Percentiles rank a stretch among this genome's conserved stretches.
These are phyloP conservation scores for Sphaerulina musiva DNA, from an alignment of 2,329 filamentous ascomycete species.

Conservation along the genomic window DNA sequence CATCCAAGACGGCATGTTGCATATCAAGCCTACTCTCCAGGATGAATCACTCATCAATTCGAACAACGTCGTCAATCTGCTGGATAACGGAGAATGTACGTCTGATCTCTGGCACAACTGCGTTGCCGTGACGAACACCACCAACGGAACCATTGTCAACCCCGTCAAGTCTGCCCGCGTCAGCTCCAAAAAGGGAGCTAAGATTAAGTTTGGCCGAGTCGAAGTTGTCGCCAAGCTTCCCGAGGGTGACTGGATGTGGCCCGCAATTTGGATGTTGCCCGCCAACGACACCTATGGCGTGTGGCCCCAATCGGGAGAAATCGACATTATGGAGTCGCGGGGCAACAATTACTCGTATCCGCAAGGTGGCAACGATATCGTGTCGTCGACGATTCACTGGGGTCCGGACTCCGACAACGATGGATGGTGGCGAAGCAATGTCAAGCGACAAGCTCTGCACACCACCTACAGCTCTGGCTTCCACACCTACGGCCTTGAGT, in stretches of 20 bases:
- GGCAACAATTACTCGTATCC: slow-evolving; percentile 74
- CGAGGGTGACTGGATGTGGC: slow-evolving; percentile 79
- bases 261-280: slow-evolving; percentile 87
- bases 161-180: slow-evolving; percentile 73
- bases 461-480: slow-evolving; percentile 63
- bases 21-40: slow-evolving; percentile 73
- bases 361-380: slow-evolving; percentile 74
- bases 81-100: slow-evolving; percentile 60
- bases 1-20: slow-evolving; percentile 59
- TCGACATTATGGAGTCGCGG: slow-evolving; percentile 73
- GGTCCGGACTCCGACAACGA: slow-evolving; percentile 66
- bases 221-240: slow-evolving; percentile 74
- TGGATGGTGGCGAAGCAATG: slow-evolving; percentile 77
- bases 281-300: slow-evolving; percentile 63
- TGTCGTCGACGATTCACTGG: slow-evolving; percentile 75
- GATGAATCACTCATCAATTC: slow-evolving; percentile 59
- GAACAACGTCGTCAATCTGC: slow-evolving; percentile 63
- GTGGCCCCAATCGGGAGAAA: slow-evolving; percentile 77
- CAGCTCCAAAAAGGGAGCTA: slow-evolving; percentile 63
- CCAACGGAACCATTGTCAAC: slow-evolving; percentile 69
- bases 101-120: slow-evolving; percentile 56
- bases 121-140: slow-evolving; percentile 65
- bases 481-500: slow-evolving; percentile 77
- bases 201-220: slow-evolving; percentile 73
- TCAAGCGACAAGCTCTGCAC: slow-evolving; percentile 67